phyloP scores from a whole-genome alignment of 2,329 filamentous ascomycete genomes.

The Aspergillus floridensis region DNA sequence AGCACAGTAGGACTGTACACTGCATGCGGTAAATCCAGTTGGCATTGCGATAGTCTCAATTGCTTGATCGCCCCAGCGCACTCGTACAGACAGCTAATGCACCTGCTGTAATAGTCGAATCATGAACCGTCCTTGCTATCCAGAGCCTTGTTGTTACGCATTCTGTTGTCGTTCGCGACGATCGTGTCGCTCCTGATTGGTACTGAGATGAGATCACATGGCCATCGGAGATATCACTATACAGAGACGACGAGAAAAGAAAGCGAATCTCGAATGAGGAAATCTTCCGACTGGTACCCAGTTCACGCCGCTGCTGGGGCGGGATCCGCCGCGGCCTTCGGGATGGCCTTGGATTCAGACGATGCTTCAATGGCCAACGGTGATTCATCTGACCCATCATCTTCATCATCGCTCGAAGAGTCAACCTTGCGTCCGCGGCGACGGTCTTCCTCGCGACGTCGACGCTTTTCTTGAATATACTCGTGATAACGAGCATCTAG shows the following conservation, averaged over 20 bases:
- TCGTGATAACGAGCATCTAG: constrained; percentile 39
- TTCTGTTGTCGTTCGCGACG: not conserved
- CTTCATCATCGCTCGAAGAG: constrained; percentile 39
- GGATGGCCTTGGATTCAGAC: constrained; percentile 18
- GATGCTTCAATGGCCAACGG: constrained; percentile 35
- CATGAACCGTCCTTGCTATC: not conserved
- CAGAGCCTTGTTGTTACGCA: not conserved
- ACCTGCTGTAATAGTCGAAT: not conserved
- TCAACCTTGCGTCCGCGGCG: constrained; percentile 30
- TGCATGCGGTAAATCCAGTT: constrained; percentile 1
- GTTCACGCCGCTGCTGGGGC: constrained; percentile 6
- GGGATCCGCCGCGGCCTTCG: constrained; percentile 4
- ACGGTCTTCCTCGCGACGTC: constrained; percentile 45
- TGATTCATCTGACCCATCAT: constrained; percentile 28
- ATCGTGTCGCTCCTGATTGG: not conserved
- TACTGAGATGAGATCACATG: constrained; percentile 1
- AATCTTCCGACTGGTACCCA: not conserved
- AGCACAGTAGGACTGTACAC: not conserved
- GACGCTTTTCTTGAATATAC: constrained; percentile 36
- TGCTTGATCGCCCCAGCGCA: not conserved
- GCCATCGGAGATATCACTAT: not conserved
- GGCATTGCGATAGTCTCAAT: not conserved
- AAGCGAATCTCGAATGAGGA: not conserved
- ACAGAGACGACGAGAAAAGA: not conserved
- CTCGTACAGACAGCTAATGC: not conserved